Evolutionary conservation across 495 filamentous ascomycete species (phyloP).

Genomic region (Daldinia grandis): DNA sequence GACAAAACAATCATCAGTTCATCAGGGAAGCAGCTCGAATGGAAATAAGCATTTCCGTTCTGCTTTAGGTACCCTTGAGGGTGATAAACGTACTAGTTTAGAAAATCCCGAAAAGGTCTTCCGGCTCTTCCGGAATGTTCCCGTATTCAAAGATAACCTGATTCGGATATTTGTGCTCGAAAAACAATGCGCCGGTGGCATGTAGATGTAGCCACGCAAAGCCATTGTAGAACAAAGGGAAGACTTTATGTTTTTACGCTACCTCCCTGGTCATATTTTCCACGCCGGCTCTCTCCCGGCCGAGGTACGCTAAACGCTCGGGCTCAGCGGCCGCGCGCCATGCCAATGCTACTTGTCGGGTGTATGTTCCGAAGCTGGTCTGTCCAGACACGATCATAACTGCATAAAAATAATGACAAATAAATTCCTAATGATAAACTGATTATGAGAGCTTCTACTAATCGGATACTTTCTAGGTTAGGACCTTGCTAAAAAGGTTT

Average conservation of each 20-base stretch:
- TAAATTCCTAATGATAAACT: not conserved
- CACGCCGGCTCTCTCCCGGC: not conserved
- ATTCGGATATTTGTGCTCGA: not conserved
- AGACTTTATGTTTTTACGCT: not conserved
- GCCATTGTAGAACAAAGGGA: not conserved
- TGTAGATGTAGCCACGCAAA: not conserved
- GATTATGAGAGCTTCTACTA: not conserved
- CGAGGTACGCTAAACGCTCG: not conserved
- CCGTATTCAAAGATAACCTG: not conserved
- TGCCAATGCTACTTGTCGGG: not conserved
- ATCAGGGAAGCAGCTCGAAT: not conserved
- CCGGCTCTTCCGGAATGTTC: not conserved
- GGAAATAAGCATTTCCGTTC: not conserved
- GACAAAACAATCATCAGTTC: not conserved
- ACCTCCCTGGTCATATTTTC: not conserved
- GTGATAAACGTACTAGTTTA: not conserved
- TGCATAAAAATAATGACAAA: not conserved
- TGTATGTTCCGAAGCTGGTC: not conserved
- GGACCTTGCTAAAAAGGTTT: not conserved
- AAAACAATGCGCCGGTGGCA: not conserved
- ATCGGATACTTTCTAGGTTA: not conserved
- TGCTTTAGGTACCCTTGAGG: not conserved
- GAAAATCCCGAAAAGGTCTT: not conserved
- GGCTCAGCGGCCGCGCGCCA: not conserved
- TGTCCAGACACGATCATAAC: not conserved